Percentiles rank a stretch among this genome's conserved stretches.
Evolutionary conservation across 2,329 filamentous ascomycete genomes (phyloP).

Genomic region (Botrytis cinerea): DNA sequence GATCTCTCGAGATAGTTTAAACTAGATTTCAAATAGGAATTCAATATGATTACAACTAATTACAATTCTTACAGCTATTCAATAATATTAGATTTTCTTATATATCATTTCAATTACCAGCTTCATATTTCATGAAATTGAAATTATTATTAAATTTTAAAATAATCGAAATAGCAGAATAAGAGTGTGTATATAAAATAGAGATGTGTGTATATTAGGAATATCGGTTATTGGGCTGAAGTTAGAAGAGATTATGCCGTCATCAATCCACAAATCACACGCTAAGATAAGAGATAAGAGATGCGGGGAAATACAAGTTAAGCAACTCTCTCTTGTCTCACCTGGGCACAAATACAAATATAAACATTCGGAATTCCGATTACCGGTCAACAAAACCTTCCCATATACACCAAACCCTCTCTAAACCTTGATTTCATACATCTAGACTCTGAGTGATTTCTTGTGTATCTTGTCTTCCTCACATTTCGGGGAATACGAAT

Average conservation of each 20-base stretch:
- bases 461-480: neutral
- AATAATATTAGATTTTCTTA: too few relatives aligned
- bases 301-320: constrained; percentile 15
- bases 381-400: neutral
- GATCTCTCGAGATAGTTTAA: too few relatives aligned
- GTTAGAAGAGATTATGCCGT: neutral
- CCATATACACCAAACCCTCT: neutral
- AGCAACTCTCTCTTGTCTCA: neutral
- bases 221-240: too few relatives aligned
- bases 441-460: neutral
- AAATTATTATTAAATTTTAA: too few relatives aligned
- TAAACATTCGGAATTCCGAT: neutral
- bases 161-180: too few relatives aligned
- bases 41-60: too few relatives aligned
- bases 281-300: constrained; percentile 23
- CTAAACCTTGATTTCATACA: neutral
- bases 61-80: too few relatives aligned
- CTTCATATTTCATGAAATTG: too few relatives aligned
- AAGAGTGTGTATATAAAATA: too few relatives aligned
- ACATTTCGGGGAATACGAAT: constrained; percentile 18
- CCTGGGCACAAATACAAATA: neutral
- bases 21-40: too few relatives aligned
- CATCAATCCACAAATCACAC: neutral
- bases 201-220: too few relatives aligned
- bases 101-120: too few relatives aligned